These are phyloP conservation scores for Zanthoxylum bungeanum DNA, from an alignment of 345 rosid genomes.

Conservation along the genomic window DNA sequence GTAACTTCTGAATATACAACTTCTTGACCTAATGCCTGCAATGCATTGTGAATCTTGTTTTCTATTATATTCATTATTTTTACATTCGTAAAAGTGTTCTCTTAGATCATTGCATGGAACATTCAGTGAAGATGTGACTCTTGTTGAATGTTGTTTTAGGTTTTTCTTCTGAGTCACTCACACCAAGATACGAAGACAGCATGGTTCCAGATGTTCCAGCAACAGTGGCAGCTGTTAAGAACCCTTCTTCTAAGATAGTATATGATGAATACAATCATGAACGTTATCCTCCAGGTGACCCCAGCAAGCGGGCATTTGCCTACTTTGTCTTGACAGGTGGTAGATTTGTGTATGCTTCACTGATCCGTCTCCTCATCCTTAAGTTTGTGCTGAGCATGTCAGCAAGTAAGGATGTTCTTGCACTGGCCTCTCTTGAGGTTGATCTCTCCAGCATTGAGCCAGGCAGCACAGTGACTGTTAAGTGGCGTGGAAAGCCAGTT, in stretches of 20 bases:
- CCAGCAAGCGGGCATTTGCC: slow-evolving; percentile 96
- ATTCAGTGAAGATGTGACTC: not conserved
- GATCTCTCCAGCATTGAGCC: slow-evolving; percentile 89
- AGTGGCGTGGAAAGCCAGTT: slow-evolving; percentile 99
- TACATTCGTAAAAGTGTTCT: not conserved
- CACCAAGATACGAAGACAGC: slow-evolving; percentile 42
- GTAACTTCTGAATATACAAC: not conserved
- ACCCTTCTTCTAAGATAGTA: slow-evolving; percentile 74
- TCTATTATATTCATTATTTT: not conserved
- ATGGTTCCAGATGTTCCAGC: slow-evolving; percentile 41
- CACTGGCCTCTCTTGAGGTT: slow-evolving; percentile 89
- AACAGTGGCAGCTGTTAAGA: slow-evolving; percentile 72
- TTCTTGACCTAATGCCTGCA: not conserved
- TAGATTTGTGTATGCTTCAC: slow-evolving; percentile 81
- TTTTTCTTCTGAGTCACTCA: slow-evolving; percentile 50
- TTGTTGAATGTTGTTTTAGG: slow-evolving; percentile 35
- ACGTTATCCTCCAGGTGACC: slow-evolving; percentile 91
- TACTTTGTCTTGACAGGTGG: slow-evolving; percentile 89
- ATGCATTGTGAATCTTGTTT: not conserved
- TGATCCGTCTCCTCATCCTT: slow-evolving; percentile 76
- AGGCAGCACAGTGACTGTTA: slow-evolving; percentile 82
- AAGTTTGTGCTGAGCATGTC: slow-evolving; percentile 93
- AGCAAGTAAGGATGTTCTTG: slow-evolving; percentile 95
- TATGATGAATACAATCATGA: slow-evolving; percentile 84
- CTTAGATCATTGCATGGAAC: not conserved